These are phyloP conservation scores for Dryas octopetala DNA, from an alignment of 306 rosid species.

Conservation along the genomic window DNA sequence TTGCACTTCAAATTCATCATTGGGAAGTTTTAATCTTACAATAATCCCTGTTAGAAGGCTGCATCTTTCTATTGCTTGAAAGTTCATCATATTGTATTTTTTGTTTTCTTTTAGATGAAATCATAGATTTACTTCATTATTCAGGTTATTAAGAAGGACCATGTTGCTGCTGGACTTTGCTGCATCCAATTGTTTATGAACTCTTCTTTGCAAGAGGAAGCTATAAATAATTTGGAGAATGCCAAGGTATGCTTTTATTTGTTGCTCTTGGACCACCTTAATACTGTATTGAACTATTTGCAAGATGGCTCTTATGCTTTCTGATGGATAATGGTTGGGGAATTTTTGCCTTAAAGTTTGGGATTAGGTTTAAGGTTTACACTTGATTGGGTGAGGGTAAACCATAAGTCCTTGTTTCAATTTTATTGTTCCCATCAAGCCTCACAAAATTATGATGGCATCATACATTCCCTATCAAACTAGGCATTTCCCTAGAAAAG, in stretches of 20 bases:
- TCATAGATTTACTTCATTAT: slow-evolving; percentile 13
- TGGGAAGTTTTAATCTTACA: background rate
- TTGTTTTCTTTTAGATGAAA: background rate
- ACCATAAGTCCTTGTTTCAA: background rate
- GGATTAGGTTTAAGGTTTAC: background rate
- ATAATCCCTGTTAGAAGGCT: background rate
- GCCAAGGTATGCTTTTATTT: slow-evolving; percentile 63
- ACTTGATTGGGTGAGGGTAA: background rate
- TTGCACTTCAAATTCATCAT: background rate
- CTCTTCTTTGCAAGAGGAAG: slow-evolving; percentile 84
- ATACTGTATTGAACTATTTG: background rate
- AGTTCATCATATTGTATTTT: background rate
- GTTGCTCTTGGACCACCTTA: background rate
- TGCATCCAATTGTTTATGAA: slow-evolving; percentile 95
- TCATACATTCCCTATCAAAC: too few species aligned
- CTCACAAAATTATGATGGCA: background rate
- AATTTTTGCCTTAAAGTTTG: background rate
- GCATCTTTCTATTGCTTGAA: background rate
- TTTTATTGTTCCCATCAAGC: background rate
- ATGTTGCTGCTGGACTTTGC: slow-evolving; percentile 95
- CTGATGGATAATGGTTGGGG: slow-evolving; percentile 1
- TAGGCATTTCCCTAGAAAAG: too few species aligned
- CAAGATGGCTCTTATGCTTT: background rate
- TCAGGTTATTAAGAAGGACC: slow-evolving; percentile 91
- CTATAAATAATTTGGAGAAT: slow-evolving; percentile 87